Conservation (phyloP, 306 rosid species). For the Vachellia collinsii region DNA sequence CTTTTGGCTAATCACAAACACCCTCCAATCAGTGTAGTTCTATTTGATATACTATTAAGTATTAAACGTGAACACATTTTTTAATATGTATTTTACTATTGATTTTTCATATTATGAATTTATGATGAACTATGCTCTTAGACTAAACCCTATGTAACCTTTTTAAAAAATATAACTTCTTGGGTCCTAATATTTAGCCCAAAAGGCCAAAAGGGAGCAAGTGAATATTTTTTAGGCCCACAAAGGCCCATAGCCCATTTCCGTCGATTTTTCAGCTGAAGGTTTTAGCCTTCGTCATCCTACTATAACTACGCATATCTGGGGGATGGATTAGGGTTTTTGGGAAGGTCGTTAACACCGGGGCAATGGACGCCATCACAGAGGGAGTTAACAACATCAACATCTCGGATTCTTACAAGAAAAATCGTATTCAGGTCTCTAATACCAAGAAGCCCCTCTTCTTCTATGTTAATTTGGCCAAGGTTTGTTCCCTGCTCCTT, state of each 20-base stretch:
- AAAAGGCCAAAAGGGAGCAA: too few relatives aligned
- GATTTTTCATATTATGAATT: too few relatives aligned
- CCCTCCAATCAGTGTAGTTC: too few relatives aligned
- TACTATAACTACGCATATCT: not conserved
- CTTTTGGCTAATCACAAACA: too few relatives aligned
- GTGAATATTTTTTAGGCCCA: too few relatives aligned
- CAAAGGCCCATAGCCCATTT: not conserved
- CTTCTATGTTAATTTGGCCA: constrained; percentile 81
- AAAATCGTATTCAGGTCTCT: constrained; percentile 81
- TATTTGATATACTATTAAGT: too few relatives aligned
- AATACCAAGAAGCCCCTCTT: constrained; percentile 78
- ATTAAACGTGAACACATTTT: too few relatives aligned
- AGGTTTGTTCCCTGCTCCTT: constrained; percentile 40
- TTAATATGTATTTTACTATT: too few relatives aligned
- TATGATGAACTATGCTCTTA: too few relatives aligned
- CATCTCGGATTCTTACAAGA: constrained; percentile 59
- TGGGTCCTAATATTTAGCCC: too few relatives aligned
- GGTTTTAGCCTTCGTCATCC: not conserved
- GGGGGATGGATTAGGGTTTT: constrained; percentile 39
- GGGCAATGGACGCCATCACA: constrained; percentile 54
- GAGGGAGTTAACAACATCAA: constrained; percentile 63
- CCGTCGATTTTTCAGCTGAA: not conserved
- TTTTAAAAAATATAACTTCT: too few relatives aligned
- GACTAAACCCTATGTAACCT: too few relatives aligned
- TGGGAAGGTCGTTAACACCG: not conserved